A percentile compares a stretch with the other conserved stretches of the same genome.
phyloP scores from a whole-genome alignment of 2,329 filamentous ascomycete genomes.

The Blastomyces parvus region DNA sequence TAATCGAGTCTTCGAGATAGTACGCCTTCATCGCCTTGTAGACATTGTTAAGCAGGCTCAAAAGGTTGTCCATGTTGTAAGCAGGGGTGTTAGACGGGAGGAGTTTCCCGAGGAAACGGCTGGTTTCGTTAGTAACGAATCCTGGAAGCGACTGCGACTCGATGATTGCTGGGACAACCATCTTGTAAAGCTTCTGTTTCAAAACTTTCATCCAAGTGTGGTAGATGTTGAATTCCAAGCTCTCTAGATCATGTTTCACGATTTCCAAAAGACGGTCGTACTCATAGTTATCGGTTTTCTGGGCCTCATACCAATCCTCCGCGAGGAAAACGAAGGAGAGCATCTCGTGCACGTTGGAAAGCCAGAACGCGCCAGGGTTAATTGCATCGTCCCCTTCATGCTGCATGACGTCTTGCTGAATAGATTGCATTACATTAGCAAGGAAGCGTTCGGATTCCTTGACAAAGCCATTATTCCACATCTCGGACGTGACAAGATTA shows the following conservation, averaged over 20 bases:
- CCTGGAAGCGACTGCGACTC: conserved; percentile 96
- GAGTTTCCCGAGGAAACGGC: conserved; percentile 94
- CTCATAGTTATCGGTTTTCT: conserved; percentile 99
- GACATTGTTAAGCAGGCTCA: conserved; percentile 91
- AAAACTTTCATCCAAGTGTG: conserved; percentile 99
- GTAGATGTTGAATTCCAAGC: conserved; percentile 98
- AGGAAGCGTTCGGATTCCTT: conserved; percentile 98
- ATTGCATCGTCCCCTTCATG: conserved; percentile 95
- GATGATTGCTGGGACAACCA: conserved; percentile 99
- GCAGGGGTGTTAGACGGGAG: conserved; percentile 80
- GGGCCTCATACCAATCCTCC: conserved; percentile 98
- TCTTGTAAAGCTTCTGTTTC: conserved; percentile 98
- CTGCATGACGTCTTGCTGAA: conserved; percentile 98
- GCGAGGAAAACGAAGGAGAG: conserved; percentile 97
- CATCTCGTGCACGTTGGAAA: conserved; percentile 99
- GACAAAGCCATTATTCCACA: conserved; percentile 99
- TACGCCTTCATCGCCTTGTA: conserved; percentile 99
- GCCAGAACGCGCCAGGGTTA: conserved; percentile 96
- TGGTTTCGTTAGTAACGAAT: conserved; percentile 98
- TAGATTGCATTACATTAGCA: conserved; percentile 98
- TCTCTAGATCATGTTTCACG: conserved; percentile 97
- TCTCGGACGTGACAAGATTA: conserved; percentile 97
- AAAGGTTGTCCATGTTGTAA: conserved; percentile 99
- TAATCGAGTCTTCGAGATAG: conserved; percentile 91
- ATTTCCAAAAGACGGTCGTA: conserved; percentile 96